Evolutionary conservation across 2,329 filamentous ascomycete species (phyloP).

Genomic region (Orbilia quercus): DNA sequence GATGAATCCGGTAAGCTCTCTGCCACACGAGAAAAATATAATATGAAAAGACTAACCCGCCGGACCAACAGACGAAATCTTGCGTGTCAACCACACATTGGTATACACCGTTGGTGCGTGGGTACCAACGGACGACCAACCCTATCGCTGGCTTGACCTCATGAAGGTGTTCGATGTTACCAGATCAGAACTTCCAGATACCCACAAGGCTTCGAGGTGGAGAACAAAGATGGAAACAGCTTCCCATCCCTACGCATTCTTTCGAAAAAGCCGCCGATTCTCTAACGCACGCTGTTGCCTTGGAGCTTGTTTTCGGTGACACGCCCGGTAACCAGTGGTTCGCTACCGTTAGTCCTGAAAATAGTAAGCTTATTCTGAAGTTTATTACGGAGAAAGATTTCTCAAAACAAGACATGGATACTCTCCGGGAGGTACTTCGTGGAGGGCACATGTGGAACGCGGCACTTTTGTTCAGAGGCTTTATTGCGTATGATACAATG

Average conservation of each 20-base stretch:
- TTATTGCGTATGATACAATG: constrained; percentile 70
- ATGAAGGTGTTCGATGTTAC: constrained; percentile 69
- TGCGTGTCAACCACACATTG: constrained; percentile 72
- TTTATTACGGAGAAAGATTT: constrained; percentile 66
- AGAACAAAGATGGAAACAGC: constrained; percentile 47
- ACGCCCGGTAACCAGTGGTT: constrained; percentile 62
- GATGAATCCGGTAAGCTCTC: constrained; percentile 69
- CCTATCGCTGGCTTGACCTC: constrained; percentile 70
- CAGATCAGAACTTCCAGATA: constrained; percentile 60
- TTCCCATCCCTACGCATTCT: constrained; percentile 69
- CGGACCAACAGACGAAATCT: constrained; percentile 67
- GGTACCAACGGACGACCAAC: constrained; percentile 67
- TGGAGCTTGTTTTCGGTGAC: constrained; percentile 63
- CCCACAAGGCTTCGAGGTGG: constrained; percentile 66
- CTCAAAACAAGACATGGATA: constrained; percentile 60
- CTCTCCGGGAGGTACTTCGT: constrained; percentile 62
- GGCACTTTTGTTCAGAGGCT: constrained; percentile 68
- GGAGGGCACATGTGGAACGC: constrained; percentile 60
- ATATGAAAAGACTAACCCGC: neutral
- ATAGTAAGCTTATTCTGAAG: constrained; percentile 62
- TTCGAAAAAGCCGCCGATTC: constrained; percentile 60
- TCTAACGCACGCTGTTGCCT: constrained; percentile 63
- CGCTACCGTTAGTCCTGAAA: constrained; percentile 64
- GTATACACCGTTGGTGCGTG: constrained; percentile 73
- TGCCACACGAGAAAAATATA: neutral